Evolutionary conservation across 2,329 filamentous ascomycete genomes (phyloP).

Genomic region (Pezicula rhizophila): DNA sequence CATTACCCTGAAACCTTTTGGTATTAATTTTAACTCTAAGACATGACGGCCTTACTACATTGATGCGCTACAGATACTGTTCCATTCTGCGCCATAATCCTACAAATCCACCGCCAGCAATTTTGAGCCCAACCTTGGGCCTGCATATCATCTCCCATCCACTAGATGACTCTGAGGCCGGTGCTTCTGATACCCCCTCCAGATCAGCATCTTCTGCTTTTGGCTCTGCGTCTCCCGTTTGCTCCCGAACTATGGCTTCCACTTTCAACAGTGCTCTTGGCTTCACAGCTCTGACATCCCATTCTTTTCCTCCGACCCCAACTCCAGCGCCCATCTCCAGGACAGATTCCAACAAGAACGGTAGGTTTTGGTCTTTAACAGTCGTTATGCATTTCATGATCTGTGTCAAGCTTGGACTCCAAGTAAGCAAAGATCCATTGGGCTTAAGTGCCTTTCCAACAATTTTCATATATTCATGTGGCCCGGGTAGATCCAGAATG

Average conservation of each 20-base stretch:
- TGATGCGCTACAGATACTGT: not conserved
- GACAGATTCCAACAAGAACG: conserved; percentile 49
- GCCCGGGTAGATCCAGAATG: conserved; percentile 66
- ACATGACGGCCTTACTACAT: too few relatives aligned
- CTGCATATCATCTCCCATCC: conserved; percentile 41
- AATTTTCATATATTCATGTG: conserved; percentile 43
- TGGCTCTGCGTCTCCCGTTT: not conserved
- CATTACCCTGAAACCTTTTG: too few relatives aligned
- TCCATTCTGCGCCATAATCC: conserved; percentile 32
- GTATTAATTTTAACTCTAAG: too few relatives aligned
- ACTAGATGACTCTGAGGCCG: not conserved
- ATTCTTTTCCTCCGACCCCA: conserved; percentile 48
- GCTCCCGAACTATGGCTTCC: conserved; percentile 1
- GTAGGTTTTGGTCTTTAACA: conserved; percentile 47
- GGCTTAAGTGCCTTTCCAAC: conserved; percentile 53
- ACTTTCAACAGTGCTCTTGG: conserved; percentile 21
- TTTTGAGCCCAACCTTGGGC: conserved; percentile 41
- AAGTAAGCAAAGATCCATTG: conserved; percentile 62
- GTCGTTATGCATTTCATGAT: conserved; percentile 57
- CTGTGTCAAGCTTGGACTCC: conserved; percentile 74
- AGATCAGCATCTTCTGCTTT: not conserved
- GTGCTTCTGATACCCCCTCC: not conserved
- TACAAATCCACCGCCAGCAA: conserved; percentile 45
- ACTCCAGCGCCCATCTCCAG: conserved; percentile 51
- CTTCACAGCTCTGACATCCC: conserved; percentile 52